Base-by-base conservation (phyloP, 2,329 filamentous ascomycete genomes). In the Samsoniella hepiali region DNA sequence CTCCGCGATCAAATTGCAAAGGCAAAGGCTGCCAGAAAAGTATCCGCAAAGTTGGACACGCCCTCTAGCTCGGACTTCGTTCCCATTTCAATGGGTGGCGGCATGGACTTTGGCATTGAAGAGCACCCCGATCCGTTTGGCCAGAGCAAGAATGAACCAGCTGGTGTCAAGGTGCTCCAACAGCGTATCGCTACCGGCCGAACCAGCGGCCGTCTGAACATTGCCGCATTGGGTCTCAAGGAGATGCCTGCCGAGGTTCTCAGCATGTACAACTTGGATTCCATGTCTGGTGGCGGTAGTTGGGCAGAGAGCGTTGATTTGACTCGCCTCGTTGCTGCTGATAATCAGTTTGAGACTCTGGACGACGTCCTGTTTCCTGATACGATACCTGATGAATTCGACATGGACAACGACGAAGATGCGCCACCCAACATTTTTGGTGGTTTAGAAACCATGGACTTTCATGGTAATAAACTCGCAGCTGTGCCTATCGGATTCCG, bases 231-330 rank as follows among this genome's bases (percentile, higher is more conserved):
- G 81, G 86, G 87, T 1, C 76, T 99, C 45, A 90, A 87, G 65
- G 83, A 89, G 63, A 90, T 99, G 3, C 95, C 95, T 0, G 76
- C 84, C 1, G 91, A 96, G 71, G 90, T 98, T 0, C 79, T 96
- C 76, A 86, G 88, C 62, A 98, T 98, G 93, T 98, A 97, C 73
- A 90, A 93, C 69, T 81, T 91, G 22, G 88, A 93, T 60, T 82
- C 84, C 1, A 82, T 87, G 62, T 81, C 80, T 13, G 79, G 83
- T 29, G 86, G 84, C 42, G 84, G 87, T 11, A 86, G 88, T 40
- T 98, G 95, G 95, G 93, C 93, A 2, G 94, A 98, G 74, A 89
- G 90, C 64, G 91, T 98, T 11, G 94, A 98, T 72, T 78, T 98
- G 53, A 90, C 88, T 1, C 87, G 90, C 65, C 87, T 98, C 57